Percentiles rank a stretch among this genome's conserved stretches.
These are phyloP conservation scores for Camellia japonica DNA, from an alignment of 148 eudicot species.

Conservation along the genomic window DNA sequence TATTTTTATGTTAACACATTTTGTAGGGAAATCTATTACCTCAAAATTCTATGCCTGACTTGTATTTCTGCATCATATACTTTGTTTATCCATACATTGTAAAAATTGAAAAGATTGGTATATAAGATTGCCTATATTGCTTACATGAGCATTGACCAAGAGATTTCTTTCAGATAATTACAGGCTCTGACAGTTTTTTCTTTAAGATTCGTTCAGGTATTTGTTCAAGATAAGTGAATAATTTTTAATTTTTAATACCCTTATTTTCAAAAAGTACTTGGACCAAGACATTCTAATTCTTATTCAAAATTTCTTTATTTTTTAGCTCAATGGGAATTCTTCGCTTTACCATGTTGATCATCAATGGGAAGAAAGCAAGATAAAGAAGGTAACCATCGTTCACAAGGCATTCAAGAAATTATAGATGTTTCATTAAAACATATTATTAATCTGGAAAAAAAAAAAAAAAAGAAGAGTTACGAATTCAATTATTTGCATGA, in stretches of 20 bases:
- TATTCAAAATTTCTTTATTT: background rate
- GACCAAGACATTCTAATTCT: background rate
- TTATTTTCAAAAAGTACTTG: background rate
- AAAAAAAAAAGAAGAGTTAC: no score
- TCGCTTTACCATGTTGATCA: background rate
- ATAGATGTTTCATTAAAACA: background rate
- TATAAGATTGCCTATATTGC: background rate
- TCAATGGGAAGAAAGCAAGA: background rate
- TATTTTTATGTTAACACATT: no score
- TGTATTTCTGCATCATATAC: no score
- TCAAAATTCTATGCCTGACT: no score
- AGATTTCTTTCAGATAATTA: background rate
- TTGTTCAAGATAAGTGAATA: no score
- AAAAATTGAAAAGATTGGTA: background rate
- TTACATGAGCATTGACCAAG: background rate
- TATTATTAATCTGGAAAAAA: no score
- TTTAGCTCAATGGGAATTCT: background rate
- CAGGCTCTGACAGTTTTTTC: background rate
- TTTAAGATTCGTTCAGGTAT: background rate
- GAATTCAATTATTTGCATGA: no score
- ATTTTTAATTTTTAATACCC: no score
- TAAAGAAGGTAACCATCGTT: background rate
- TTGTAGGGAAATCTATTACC: no score
- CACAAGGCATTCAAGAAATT: background rate
- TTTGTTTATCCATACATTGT: no score